Evolutionary conservation across 352 stramenopile species (phyloP), one percentile per base, ranked within the genome.

Genomic region (Phytophthora niederhauseri): DNA sequence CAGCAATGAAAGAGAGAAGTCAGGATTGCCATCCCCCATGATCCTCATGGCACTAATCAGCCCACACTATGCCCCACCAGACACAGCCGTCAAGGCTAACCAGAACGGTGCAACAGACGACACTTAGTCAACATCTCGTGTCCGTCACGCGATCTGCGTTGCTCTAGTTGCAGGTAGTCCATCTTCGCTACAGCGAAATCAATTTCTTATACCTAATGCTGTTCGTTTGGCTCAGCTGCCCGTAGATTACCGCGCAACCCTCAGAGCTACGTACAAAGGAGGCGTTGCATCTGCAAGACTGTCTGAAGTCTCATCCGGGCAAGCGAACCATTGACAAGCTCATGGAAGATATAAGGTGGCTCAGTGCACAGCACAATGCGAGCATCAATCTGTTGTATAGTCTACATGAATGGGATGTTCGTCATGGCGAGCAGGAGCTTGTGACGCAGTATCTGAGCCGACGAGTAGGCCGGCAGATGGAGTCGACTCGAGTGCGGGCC

Each of bases 371-470:
- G n/a, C n/a, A n/a, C n/a, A n/a, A n/a, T n/a, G n/a, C n/a, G n/a
- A n/a, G n/a, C n/a, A n/a, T n/a, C 24, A 26, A 3, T 26, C 24
- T 26, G 24, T 26, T 24, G 38, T 46, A 46, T 46, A 26, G 24
- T 26, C 24, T 51, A 51, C 45, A 51, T 51, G 45, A 51, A 51
- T 8, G 45, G 45, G 19, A 51, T 64, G 50, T 75, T 80, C 11
- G 71, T 82, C 75, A 92, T 92, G 14, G 77, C 78, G 5, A 93
- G 60, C 14, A 83, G 48, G 20, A 95, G 72, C 55, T 93, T 92
- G 45, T 86, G 75, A 9, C 77, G 81, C 31, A 93, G 71, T 24
- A 75, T 75, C 12, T 64, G 61, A 3, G 62, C 26, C 8, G 72
- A 80, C 20, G 87, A 87, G 65, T 95, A 93, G n/a, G 56, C 63